Evolutionary conservation across 2,329 filamentous ascomycete species (phyloP).

Genomic region (Mariannaea elegans): DNA sequence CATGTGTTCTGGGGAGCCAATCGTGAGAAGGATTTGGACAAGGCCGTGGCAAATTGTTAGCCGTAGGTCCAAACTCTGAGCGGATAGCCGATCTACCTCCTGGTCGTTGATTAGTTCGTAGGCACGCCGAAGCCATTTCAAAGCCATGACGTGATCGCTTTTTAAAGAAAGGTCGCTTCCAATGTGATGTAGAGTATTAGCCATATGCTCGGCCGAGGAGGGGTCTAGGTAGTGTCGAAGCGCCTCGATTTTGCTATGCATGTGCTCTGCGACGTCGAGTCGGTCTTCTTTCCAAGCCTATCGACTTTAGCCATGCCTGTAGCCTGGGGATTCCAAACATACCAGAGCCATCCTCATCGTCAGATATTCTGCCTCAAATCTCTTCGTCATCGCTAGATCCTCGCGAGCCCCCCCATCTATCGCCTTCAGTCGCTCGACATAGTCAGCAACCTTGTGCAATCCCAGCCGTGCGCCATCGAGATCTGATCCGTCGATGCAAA

Average conservation of each 20-base stretch:
- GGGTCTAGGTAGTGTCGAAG: conserved; percentile 53
- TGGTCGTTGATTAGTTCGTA: conserved; percentile 65
- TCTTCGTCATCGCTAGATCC: conserved; percentile 24
- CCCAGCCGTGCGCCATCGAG: conserved; percentile 66
- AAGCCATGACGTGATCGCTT: conserved; percentile 62
- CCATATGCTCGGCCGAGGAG: conserved; percentile 65
- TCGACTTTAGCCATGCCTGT: conserved; percentile 27
- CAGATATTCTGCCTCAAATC: conserved; percentile 69
- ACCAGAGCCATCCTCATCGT: conserved; percentile 74
- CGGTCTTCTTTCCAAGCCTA: conserved; percentile 80
- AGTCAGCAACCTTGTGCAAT: conserved; percentile 71
- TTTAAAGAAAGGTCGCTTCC: conserved; percentile 67
- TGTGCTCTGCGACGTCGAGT: conserved; percentile 79
- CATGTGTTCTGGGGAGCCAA: conserved; percentile 53
- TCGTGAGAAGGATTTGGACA: conserved; percentile 63
- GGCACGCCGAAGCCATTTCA: conserved; percentile 79
- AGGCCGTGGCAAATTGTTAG: conserved; percentile 72
- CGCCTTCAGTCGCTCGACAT: conserved; percentile 45
- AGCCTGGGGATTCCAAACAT: conserved; percentile 39
- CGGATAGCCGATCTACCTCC: conserved; percentile 63
- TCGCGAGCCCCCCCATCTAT: not conserved
- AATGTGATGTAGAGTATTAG: conserved; percentile 76
- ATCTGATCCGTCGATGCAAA: conserved; percentile 59
- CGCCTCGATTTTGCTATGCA: conserved; percentile 70
- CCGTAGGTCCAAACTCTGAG: conserved; percentile 70